Evolutionary conservation across 805 yeast genomes (phyloP).

Genomic region (Lachancea mirantina): DNA sequence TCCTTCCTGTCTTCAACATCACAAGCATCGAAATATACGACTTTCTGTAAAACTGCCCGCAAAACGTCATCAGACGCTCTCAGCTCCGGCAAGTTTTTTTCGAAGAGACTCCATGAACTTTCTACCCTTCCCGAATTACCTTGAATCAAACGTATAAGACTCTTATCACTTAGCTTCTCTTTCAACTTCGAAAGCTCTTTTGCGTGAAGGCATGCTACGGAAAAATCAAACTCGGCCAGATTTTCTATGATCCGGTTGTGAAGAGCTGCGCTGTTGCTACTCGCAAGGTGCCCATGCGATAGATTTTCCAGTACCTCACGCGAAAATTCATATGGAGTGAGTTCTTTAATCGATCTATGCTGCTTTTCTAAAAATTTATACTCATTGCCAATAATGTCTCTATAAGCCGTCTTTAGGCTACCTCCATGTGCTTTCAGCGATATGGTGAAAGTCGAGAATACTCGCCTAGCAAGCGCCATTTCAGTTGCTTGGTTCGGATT

Average conservation of each 20-base stretch:
- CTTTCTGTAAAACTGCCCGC: conserved; percentile 30
- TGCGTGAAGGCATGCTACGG: conserved; percentile 28
- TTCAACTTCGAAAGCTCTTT: conserved; percentile 22
- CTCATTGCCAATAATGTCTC: too few relatives aligned
- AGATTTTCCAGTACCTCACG: conserved; percentile 12
- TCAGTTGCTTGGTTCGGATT: too few relatives aligned
- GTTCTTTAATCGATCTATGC: neutral
- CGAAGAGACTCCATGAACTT: conserved; percentile 42
- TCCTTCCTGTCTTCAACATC: conserved; percentile 31
- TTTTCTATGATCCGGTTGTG: conserved; percentile 27
- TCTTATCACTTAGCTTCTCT: conserved; percentile 15
- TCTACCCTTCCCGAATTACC: conserved; percentile 49
- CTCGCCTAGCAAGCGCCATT: too few relatives aligned
- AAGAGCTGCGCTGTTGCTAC: conserved; percentile 13
- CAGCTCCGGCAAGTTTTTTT: conserved; percentile 15
- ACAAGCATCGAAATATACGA: conserved; percentile 34
- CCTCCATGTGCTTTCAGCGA: too few relatives aligned
- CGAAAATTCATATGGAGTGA: conserved; percentile 23
- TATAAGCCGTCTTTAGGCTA: too few relatives aligned
- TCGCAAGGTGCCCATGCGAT: conserved; percentile 4
- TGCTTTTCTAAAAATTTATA: neutral
- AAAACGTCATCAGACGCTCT: conserved; percentile 23
- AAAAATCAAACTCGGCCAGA: conserved; percentile 26
- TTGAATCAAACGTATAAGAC: conserved; percentile 32
- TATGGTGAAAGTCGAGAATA: too few relatives aligned